These are phyloP conservation scores for Penicillium steckii DNA, from an alignment of 495 filamentous ascomycete genomes.

Conservation along the genomic window DNA sequence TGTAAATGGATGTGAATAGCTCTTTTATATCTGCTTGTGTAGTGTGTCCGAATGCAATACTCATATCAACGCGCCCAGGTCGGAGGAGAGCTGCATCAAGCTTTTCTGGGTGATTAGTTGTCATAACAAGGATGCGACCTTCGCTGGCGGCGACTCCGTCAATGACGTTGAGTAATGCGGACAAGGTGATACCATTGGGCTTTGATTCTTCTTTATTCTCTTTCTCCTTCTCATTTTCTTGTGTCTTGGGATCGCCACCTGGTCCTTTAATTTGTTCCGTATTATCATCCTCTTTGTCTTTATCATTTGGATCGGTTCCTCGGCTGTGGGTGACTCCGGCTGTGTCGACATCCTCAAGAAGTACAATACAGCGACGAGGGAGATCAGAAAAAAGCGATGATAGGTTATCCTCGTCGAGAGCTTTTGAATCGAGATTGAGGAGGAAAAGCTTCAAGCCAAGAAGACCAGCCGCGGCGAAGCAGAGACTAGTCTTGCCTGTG, in stretches of 20 bases:
- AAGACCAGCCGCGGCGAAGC: slow-evolving; percentile 44
- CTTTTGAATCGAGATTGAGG: slow-evolving; percentile 43
- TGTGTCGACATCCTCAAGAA: slow-evolving; percentile 50
- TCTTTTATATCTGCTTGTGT: slow-evolving; percentile 59
- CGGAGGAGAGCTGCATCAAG: slow-evolving; percentile 75
- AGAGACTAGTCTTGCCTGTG: slow-evolving; percentile 53
- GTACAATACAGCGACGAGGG: slow-evolving; percentile 43
- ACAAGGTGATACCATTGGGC: slow-evolving; percentile 54
- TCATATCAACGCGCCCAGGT: slow-evolving; percentile 76
- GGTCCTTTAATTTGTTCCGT: background rate
- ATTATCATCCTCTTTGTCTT: background rate
- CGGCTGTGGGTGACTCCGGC: slow-evolving; percentile 58
- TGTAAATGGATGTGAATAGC: slow-evolving; percentile 73
- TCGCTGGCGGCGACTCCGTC: slow-evolving; percentile 78
- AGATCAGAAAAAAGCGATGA: slow-evolving; percentile 63
- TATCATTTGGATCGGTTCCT: background rate
- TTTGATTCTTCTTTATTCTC: slow-evolving; percentile 1
- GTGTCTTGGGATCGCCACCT: background rate
- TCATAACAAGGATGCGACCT: slow-evolving; percentile 81
- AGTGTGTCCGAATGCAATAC: slow-evolving; percentile 66
- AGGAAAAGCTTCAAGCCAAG: slow-evolving; percentile 47
- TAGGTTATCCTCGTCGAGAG: slow-evolving; percentile 63
- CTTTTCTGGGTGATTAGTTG: slow-evolving; percentile 75
- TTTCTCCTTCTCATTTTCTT: background rate
- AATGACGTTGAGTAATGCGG: slow-evolving; percentile 74